Base-by-base conservation (phyloP, 1,284 basidiomycete species). In the Fomitopsis betulina region DNA sequence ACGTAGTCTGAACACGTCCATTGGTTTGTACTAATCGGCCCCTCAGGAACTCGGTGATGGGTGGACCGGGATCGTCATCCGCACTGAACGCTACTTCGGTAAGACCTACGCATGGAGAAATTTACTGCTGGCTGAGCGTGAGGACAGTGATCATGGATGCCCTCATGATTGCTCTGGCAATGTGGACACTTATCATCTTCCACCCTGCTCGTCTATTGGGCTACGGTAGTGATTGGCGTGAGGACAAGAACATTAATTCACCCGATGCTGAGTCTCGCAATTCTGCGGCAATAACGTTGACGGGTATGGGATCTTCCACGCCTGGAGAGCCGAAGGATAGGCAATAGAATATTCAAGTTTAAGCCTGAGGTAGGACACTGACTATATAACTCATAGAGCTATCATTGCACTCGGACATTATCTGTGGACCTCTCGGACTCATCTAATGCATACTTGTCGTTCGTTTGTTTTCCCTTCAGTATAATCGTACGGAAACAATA, bases 151-250 rank as follows among this genome's bases (percentile, higher is more conserved):
- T 25, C 13, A 21, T 59, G 83, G 82, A 81, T 63, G 75, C 83
- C 17, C 74, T 89, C 6, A 85, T 87, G 78, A 79, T 89, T 62
- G 67, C 76, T 1, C 72, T 86, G 10, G 83, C 84, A 1, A 80
- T 84, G 54, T 79, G 72, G 55, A 78, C 77, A 1, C 72, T 85
- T 58, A 86, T 85, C 67, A 59, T 84, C 59, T 69, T 82, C 55
- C 81, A 86, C 64, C 85, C 86, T 3, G 77, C 80, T 21, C 39
- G 49, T 37, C 49, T 51, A 10, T 19, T 51, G 49, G 49, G 49
- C 8, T 21, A 51, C 21, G 49, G 49, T 23, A 17, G 8, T 19
- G 49, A 33, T 3, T 51, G 49, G 49, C 15, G 49, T 35, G 49
- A 17, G 6, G 49, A 51, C 49, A 51, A 51, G 49, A 51, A 35